phyloP scores from a whole-genome alignment of 1,139 yeast species.

The Trichomonascaceae sp. region DNA sequence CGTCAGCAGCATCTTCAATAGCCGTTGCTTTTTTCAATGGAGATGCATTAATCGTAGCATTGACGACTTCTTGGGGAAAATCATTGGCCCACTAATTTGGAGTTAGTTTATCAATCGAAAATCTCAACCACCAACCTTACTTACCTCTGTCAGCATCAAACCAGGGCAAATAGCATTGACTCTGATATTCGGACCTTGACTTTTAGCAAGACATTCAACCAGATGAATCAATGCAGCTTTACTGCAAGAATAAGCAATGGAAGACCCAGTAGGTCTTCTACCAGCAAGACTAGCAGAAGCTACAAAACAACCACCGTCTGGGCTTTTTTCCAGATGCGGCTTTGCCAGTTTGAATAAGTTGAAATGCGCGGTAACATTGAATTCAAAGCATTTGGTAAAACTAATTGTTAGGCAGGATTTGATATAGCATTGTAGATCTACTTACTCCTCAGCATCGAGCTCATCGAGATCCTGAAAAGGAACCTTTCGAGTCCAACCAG shows the following conservation, averaged over 20 bases:
- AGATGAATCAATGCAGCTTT: conserved; percentile 38
- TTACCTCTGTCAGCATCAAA: conserved; percentile 33
- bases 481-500: conserved; percentile 26
- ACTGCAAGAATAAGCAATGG: conserved; percentile 38
- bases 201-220: conserved; percentile 34
- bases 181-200: conserved; percentile 36
- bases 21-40: conserved; percentile 32
- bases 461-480: conserved; percentile 20
- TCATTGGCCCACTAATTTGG: conserved; percentile 32
- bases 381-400: conserved; percentile 19
- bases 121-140: background rate
- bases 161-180: conserved; percentile 40
- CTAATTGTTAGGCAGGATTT: background rate
- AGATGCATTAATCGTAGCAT: conserved; percentile 22
- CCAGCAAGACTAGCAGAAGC: conserved; percentile 39
- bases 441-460: conserved; percentile 24
- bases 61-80: conserved; percentile 32
- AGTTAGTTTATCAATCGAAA: background rate
- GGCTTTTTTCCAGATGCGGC: conserved; percentile 29
- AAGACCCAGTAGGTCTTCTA: conserved; percentile 33
- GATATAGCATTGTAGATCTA: background rate
- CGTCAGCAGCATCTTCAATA: conserved; percentile 35
- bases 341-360: conserved; percentile 35
- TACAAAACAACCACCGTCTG: conserved; percentile 36
- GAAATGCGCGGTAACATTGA: conserved; percentile 34